A percentile compares a stretch with the other conserved stretches of the same genome.
phyloP scores from a whole-genome alignment of 345 rosid species.

The Eutrema japonicum region DNA sequence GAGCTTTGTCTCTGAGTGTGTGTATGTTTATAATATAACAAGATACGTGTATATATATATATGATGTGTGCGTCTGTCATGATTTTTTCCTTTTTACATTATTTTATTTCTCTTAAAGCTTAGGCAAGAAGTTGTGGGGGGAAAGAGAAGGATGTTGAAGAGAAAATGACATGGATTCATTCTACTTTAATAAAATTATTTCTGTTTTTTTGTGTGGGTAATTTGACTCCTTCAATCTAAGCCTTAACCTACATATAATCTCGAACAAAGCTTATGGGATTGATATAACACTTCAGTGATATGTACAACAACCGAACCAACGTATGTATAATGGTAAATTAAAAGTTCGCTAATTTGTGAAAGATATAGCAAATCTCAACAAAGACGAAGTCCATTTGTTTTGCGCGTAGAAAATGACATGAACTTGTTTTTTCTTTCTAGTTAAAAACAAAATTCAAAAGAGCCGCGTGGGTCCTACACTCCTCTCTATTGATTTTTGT shows the following conservation, averaged over 20 bases:
- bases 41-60: background rate
- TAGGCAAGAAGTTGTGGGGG: constrained; percentile 38
- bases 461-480: constrained; percentile 10
- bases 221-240: constrained; percentile 1
- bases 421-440: background rate
- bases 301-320: background rate
- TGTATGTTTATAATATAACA: background rate
- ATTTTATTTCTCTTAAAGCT: constrained; percentile 5
- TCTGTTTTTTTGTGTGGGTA: background rate
- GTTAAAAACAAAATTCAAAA: background rate
- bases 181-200: background rate
- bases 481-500: background rate
- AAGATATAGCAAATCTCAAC: constrained; percentile 4
- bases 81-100: background rate
- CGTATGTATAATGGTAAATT: background rate
- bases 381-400: background rate
- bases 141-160: constrained; percentile 31
- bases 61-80: constrained; percentile 3
- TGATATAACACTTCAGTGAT: background rate
- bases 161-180: constrained; percentile 26
- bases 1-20: constrained; percentile 15
- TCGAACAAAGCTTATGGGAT: constrained; percentile 2
- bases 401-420: background rate
- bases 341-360: background rate
- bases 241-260: no score